Evolutionary conservation across 306 rosid genomes (phyloP).

Genomic region (Astragalus membranaceus): DNA sequence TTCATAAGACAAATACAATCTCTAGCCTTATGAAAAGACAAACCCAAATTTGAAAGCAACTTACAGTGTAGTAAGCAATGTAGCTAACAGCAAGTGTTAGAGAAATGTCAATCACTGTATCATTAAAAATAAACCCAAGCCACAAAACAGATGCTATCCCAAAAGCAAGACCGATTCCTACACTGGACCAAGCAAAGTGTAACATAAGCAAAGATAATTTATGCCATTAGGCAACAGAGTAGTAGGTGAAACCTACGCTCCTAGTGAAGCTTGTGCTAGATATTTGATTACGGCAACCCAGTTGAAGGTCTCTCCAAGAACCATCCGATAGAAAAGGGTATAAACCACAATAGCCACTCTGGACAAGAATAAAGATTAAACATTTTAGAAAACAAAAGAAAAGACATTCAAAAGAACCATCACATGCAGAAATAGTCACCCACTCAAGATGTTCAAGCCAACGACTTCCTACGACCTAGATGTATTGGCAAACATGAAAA

Average conservation of each 20-base stretch:
- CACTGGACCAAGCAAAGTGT: conserved; percentile 51
- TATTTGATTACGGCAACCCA: conserved; percentile 56
- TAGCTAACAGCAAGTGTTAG: conserved; percentile 89
- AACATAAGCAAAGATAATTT: conserved; percentile 15
- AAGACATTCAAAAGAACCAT: not conserved
- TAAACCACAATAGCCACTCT: conserved; percentile 96
- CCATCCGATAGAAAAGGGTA: conserved; percentile 88
- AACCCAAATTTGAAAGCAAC: conserved; percentile 34
- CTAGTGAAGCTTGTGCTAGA: conserved; percentile 68
- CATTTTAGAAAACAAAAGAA: conserved; percentile 12
- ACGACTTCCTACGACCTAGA: conserved; percentile 6
- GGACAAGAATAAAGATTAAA: conserved; percentile 29
- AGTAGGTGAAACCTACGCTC: conserved; percentile 71
- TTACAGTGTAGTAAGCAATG: conserved; percentile 80
- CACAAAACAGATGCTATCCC: conserved; percentile 84
- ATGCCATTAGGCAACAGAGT: conserved; percentile 20
- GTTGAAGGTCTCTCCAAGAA: conserved; percentile 77
- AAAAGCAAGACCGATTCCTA: conserved; percentile 90
- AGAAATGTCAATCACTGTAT: conserved; percentile 87
- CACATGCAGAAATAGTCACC: not conserved
- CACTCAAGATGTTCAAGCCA: conserved; percentile 2
- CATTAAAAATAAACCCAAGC: conserved; percentile 91
- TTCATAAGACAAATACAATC: conserved; percentile 2
- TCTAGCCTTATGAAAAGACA: conserved; percentile 10
- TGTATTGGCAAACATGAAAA: not conserved